These are phyloP conservation scores for Talinum fruticosum DNA, from an alignment of 148 eudicot species.

Conservation along the genomic window DNA sequence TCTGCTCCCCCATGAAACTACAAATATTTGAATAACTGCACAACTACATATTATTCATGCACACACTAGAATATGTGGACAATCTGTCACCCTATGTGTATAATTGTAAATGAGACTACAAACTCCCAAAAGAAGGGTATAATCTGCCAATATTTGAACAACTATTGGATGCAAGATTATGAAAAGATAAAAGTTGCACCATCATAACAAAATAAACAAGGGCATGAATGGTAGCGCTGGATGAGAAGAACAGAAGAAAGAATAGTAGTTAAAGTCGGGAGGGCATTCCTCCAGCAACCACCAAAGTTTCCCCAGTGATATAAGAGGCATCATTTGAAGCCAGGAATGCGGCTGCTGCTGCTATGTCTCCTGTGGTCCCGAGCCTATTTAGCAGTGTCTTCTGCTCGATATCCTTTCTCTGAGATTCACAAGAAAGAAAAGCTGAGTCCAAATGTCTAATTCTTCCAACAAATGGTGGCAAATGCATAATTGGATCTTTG, in stretches of 20 bases:
- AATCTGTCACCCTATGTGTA: too few species aligned
- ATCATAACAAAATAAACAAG: background rate
- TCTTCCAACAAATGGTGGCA: background rate
- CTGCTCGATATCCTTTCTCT: conserved; percentile 65
- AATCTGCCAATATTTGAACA: too few species aligned
- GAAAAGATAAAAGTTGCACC: too few species aligned
- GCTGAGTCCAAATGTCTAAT: background rate
- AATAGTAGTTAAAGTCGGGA: conserved; percentile 55
- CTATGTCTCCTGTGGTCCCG: conserved; percentile 94
- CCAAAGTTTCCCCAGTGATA: conserved; percentile 85
- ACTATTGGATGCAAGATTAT: too few species aligned
- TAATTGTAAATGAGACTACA: too few species aligned
- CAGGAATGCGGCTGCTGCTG: conserved; percentile 80
- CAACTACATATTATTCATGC: too few species aligned
- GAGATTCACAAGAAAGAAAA: conserved; percentile 4
- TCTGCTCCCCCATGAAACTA: too few species aligned
- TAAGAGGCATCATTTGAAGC: conserved; percentile 93
- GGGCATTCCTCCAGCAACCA: conserved; percentile 78
- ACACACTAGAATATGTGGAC: too few species aligned
- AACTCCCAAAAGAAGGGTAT: too few species aligned
- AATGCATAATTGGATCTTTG: background rate
- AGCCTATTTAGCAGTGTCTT: conserved; percentile 64
- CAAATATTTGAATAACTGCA: too few species aligned
- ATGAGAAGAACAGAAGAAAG: background rate
- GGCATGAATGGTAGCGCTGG: background rate